A percentile compares a stretch with the other conserved stretches of the same genome.
These are phyloP conservation scores for Pseudocercospora macadamiae DNA, from an alignment of 2,329 filamentous ascomycete genomes.

Conservation along the genomic window DNA sequence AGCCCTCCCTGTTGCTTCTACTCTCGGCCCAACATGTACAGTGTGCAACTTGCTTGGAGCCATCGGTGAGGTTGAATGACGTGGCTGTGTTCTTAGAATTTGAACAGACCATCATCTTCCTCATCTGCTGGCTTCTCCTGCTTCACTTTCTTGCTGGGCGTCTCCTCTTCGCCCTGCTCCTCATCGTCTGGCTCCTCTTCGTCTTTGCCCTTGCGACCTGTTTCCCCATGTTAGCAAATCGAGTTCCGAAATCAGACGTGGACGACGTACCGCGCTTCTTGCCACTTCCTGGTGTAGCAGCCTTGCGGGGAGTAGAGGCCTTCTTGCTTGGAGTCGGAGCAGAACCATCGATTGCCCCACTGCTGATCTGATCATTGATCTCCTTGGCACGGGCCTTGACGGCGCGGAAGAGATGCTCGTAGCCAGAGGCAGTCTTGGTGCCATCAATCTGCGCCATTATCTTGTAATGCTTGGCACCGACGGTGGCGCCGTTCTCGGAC, in stretches of 20 bases:
- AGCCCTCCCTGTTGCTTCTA: no score
- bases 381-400: slow-evolving; percentile 35
- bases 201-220: slow-evolving; percentile 5
- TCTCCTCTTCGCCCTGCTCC: slow-evolving; percentile 21
- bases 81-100: no score
- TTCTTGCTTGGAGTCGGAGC: no score
- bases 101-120: slow-evolving; percentile 13
- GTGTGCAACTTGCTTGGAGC: no score
- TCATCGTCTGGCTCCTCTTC: slow-evolving; percentile 16
- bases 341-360: not conserved
- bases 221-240: not conserved
- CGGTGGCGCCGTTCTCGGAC: slow-evolving; percentile 17
- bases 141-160: slow-evolving; percentile 29
- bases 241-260: not conserved
- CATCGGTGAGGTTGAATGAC: no score
- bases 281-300: not conserved
- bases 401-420: slow-evolving; percentile 34
- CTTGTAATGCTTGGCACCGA: slow-evolving; percentile 31
- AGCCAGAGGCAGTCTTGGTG: slow-evolving; percentile 4
- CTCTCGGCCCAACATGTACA: no score
- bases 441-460: slow-evolving; percentile 36
- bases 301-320: no score
- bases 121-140: slow-evolving; percentile 18
- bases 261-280: not conserved
- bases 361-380: slow-evolving; percentile 17